A percentile compares a stretch with the other conserved stretches of the same genome.
Evolutionary conservation across 768 basidiomycete genomes (phyloP).

Genomic region (Pleurotus tuoliensis): DNA sequence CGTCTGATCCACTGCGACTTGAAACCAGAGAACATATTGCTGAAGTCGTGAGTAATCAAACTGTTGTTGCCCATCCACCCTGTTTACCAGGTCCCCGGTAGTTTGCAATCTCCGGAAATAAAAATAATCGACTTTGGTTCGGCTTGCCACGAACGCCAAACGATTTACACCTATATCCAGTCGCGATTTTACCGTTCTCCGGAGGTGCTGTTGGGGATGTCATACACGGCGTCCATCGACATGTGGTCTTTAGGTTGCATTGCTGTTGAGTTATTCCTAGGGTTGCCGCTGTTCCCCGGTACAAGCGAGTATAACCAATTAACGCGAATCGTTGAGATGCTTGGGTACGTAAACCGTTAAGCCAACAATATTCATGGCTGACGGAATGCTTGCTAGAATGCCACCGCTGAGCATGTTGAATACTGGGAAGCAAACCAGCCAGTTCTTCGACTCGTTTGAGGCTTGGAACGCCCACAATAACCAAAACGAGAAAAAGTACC

Average conservation of each 20-base stretch:
- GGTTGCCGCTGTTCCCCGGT: conserved; percentile 93
- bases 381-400: conserved; percentile 43
- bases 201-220: conserved; percentile 91
- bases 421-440: conserved; percentile 88
- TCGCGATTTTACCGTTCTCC: conserved; percentile 98
- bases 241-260: conserved; percentile 99
- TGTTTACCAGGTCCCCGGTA: conserved; percentile 23
- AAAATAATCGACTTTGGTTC: conserved; percentile 99
- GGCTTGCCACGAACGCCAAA: conserved; percentile 97
- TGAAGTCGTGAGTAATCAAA: conserved; percentile 71
- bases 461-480: conserved; percentile 60
- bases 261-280: conserved; percentile 96
- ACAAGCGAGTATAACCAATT: conserved; percentile 99
- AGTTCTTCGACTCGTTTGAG: conserved; percentile 85
- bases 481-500: conserved; percentile 78
- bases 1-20: conserved; percentile 97
- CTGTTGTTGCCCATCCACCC: too few relatives aligned
- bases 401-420: conserved; percentile 94
- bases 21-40: conserved; percentile 96
- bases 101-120: conserved; percentile 94
- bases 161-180: conserved; percentile 99
- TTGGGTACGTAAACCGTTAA: conserved; percentile 64
- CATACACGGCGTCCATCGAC: conserved; percentile 93
- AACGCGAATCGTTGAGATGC: conserved; percentile 95
- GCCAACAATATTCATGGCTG: neutral